phyloP scores from a whole-genome alignment of 805 yeast genomes.

The Candida odintsovae region DNA sequence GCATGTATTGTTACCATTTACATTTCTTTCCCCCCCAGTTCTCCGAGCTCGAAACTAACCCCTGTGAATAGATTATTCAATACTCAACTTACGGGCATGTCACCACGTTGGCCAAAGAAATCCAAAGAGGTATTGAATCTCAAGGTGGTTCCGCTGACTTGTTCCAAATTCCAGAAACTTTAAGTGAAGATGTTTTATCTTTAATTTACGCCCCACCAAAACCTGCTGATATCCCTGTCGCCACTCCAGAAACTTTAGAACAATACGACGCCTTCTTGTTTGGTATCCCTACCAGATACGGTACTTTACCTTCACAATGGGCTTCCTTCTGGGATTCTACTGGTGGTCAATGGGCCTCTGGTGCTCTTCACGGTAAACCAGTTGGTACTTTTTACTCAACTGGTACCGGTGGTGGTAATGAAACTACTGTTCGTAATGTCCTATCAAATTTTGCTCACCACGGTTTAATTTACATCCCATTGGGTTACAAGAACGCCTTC shows the following conservation, averaged over 20 bases:
- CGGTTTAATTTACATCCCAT: slow-evolving; percentile 71
- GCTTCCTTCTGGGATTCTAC: slow-evolving; percentile 71
- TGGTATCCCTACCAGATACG: slow-evolving; percentile 79
- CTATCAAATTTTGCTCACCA: slow-evolving; percentile 64
- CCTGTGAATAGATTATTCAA: slow-evolving; percentile 42
- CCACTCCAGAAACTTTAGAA: slow-evolving; percentile 47
- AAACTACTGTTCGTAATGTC: slow-evolving; percentile 55
- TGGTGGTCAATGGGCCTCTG: slow-evolving; percentile 70
- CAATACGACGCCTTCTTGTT: slow-evolving; percentile 70
- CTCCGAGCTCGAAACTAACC: too few species aligned
- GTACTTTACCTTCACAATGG: slow-evolving; percentile 73
- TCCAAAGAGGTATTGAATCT: slow-evolving; percentile 61
- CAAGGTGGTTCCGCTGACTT: slow-evolving; percentile 69
- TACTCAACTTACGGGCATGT: slow-evolving; percentile 83
- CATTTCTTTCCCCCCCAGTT: too few species aligned
- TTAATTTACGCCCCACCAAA: slow-evolving; percentile 63
- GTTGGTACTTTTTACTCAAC: slow-evolving; percentile 70
- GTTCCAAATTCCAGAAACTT: slow-evolving; percentile 78
- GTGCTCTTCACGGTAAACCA: slow-evolving; percentile 65
- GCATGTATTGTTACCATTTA: too few species aligned
- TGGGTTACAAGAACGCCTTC: slow-evolving; percentile 62
- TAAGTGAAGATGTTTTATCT: slow-evolving; percentile 53
- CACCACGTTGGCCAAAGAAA: slow-evolving; percentile 60
- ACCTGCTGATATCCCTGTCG: slow-evolving; percentile 47
- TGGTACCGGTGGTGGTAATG: slow-evolving; percentile 79